Percentiles rank a stretch among this genome's conserved stretches.
These are phyloP conservation scores for Colletotrichum camelliae DNA, from an alignment of 2,329 filamentous ascomycete species.

Conservation along the genomic window DNA sequence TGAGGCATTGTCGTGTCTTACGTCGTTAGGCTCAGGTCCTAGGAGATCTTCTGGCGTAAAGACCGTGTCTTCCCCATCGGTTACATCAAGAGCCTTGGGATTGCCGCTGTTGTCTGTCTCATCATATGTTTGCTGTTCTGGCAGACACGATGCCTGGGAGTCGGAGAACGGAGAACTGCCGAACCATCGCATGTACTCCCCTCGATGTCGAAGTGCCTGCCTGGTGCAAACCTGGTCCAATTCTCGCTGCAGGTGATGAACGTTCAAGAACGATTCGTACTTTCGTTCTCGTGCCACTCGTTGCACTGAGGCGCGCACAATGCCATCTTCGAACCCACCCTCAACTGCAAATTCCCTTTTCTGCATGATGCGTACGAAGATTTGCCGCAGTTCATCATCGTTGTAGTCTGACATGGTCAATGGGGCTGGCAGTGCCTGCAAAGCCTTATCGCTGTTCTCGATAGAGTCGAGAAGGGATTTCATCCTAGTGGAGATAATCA, in stretches of 20 bases:
- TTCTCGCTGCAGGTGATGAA: not conserved
- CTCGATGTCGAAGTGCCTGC: not conserved
- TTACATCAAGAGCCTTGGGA: not conserved
- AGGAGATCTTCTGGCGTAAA: conserved; percentile 63
- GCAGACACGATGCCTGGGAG: not conserved
- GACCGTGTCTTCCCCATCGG: conserved; percentile 12
- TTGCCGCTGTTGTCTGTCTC: conserved; percentile 48
- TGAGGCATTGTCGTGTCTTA: conserved; percentile 47
- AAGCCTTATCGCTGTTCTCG: not conserved
- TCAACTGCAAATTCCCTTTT: not conserved
- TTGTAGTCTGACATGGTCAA: not conserved
- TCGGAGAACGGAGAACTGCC: not conserved
- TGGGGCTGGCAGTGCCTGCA: not conserved
- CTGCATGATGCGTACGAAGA: not conserved
- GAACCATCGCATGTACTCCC: not conserved
- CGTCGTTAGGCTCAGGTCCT: conserved; percentile 57
- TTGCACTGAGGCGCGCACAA: not conserved
- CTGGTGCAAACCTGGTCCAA: not conserved
- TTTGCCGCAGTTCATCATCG: not conserved
- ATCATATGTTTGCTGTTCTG: not conserved
- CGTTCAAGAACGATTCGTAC: not conserved
- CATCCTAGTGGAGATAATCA: not conserved
- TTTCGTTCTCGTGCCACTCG: not conserved
- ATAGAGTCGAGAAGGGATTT: not conserved
- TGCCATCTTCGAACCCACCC: not conserved